Conservation (phyloP, 225 moss, liverwort and hornwort species). For the Pleurozium schreberi region DNA sequence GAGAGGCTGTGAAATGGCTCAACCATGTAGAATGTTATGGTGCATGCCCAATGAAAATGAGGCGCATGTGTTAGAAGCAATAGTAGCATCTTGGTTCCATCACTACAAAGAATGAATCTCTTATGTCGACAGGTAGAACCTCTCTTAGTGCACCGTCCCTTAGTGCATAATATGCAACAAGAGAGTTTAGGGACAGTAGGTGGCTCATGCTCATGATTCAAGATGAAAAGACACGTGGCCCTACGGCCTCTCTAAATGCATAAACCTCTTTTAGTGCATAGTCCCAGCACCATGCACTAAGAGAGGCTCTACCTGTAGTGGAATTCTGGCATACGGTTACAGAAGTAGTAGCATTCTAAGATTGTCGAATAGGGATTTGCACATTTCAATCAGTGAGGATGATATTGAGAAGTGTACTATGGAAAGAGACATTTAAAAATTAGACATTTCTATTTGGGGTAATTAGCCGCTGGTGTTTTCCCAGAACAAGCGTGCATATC, state of each 20-base stretch:
- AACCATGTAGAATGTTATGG: background rate
- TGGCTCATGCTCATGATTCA: no score
- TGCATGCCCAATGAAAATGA: background rate
- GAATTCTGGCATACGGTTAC: background rate
- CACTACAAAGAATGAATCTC: background rate
- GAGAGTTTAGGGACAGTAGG: no score
- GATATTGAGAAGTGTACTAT: background rate
- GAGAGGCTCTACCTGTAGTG: no score
- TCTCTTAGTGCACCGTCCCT: no score
- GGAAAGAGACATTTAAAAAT: background rate
- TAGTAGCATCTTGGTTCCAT: background rate
- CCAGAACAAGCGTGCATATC: background rate
- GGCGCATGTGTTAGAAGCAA: background rate
- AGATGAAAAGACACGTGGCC: no score
- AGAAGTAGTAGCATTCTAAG: background rate
- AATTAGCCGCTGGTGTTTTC: background rate
- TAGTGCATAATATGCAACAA: no score
- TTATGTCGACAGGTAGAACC: no score
- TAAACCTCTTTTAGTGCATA: no score
- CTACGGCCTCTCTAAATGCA: no score
- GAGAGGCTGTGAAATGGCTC: background rate
- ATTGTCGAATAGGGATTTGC: no score
- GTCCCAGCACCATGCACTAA: no score
- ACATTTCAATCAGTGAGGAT: background rate
- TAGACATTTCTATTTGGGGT: background rate